These are phyloP conservation scores for Elongisporangium prolatum DNA, from an alignment of 352 stramenopile genomes.

Conservation along the genomic window DNA sequence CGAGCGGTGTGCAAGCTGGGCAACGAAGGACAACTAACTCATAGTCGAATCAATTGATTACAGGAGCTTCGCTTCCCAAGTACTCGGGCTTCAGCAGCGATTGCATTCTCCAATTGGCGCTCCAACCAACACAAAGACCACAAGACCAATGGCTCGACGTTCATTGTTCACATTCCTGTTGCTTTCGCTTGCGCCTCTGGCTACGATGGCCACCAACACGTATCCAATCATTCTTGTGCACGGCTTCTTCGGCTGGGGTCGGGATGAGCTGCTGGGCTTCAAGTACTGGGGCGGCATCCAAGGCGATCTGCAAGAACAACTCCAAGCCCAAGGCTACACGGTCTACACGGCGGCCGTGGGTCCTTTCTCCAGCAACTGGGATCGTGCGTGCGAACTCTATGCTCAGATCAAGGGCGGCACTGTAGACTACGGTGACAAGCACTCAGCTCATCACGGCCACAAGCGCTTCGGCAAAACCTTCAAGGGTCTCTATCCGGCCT, in stretches of 20 bases:
- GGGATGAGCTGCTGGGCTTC: constrained; percentile 33
- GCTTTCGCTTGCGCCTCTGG: background rate
- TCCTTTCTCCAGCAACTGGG: constrained; percentile 56
- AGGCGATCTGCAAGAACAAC: constrained; percentile 34
- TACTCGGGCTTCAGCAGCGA: background rate
- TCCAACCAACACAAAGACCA: background rate
- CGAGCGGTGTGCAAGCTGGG: too few relatives aligned
- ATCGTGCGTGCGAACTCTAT: constrained; percentile 56
- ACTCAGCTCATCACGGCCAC: constrained; percentile 30
- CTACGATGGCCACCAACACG: constrained; percentile 13
- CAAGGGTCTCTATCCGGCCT: constrained; percentile 47
- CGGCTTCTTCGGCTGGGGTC: constrained; percentile 40
- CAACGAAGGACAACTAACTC: background rate
- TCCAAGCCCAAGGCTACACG: constrained; percentile 31
- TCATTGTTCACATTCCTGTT: background rate
- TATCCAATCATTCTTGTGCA: constrained; percentile 52
- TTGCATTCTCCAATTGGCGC: background rate
- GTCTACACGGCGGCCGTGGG: constrained; percentile 47
- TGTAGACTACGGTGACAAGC: constrained; percentile 42
- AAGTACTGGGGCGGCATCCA: constrained; percentile 54
- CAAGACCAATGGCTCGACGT: background rate
- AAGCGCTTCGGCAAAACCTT: constrained; percentile 35
- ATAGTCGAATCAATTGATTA: background rate
- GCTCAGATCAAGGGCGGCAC: constrained; percentile 48
- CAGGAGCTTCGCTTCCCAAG: background rate